These are phyloP conservation scores for Anthoceros angustus DNA, from an alignment of 225 moss, liverwort and hornwort genomes.

Conservation along the genomic window DNA sequence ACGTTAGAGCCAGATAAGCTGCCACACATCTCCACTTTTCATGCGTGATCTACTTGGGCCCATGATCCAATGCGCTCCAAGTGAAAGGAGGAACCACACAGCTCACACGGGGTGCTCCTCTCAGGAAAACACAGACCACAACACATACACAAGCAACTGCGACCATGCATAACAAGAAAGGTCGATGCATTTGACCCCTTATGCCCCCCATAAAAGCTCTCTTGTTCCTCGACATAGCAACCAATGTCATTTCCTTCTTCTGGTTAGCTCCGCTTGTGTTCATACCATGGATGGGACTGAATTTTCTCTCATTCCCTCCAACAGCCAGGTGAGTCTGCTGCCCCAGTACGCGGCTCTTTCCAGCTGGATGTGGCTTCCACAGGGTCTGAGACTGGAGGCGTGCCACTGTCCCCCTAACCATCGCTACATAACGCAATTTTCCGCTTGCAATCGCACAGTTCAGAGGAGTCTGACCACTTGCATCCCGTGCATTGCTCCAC, in stretches of 20 bases:
- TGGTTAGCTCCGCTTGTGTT: conserved; percentile 8
- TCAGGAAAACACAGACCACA: conserved; percentile 59
- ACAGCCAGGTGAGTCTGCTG: not conserved
- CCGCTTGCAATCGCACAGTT: conserved; percentile 30
- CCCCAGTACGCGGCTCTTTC: conserved; percentile 9
- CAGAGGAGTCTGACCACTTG: conserved; percentile 51
- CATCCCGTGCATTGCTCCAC: conserved; percentile 37
- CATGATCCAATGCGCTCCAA: conserved; percentile 22
- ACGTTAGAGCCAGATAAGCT: no score
- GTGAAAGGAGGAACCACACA: conserved; percentile 24
- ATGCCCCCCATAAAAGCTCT: conserved; percentile 33
- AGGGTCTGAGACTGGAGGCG: conserved; percentile 22
- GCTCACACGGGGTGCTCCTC: conserved; percentile 23
- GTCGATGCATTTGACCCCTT: conserved; percentile 35
- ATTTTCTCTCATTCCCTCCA: not conserved
- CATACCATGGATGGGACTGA: conserved; percentile 10
- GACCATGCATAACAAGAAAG: conserved; percentile 77
- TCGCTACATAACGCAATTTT: conserved; percentile 35
- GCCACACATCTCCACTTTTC: no score
- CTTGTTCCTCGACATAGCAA: conserved; percentile 23
- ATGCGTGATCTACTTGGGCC: conserved; percentile 14
- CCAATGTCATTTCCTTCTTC: conserved; percentile 17
- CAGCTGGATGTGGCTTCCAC: conserved; percentile 15
- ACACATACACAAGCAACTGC: conserved; percentile 71
- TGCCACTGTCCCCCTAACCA: conserved; percentile 52